A percentile compares a stretch with the other conserved stretches of the same genome.
These are phyloP conservation scores for Phalaenopsis equestris DNA, from an alignment of 106 monocot genomes.

Conservation along the genomic window DNA sequence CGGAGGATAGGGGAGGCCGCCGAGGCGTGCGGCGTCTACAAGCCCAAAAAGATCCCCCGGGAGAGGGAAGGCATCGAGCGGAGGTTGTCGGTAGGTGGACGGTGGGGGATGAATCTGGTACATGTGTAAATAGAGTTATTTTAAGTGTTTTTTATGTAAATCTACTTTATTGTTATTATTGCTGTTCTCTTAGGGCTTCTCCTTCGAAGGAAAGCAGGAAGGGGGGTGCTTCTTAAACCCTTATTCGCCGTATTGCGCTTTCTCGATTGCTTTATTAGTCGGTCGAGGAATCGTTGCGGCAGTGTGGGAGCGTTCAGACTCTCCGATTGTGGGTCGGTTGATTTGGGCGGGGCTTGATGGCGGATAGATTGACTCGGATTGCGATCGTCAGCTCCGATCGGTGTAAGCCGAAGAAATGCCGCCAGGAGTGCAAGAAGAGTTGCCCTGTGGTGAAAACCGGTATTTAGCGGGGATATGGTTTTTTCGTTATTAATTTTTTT, in stretches of 20 bases:
- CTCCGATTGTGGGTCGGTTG: not conserved
- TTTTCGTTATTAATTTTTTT: not conserved
- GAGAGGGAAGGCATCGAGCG: too few species aligned
- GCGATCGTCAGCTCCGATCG: constrained; percentile 93
- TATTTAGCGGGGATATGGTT: not conserved
- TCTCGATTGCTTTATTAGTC: not conserved
- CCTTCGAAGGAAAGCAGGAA: not conserved
- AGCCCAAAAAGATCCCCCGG: too few species aligned
- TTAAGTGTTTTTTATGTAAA: too few species aligned
- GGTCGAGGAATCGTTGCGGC: not conserved
- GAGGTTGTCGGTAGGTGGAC: too few species aligned
- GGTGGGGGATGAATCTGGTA: too few species aligned
- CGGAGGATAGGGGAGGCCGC: too few species aligned
- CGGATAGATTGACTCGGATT: constrained; percentile 89
- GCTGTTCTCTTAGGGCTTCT: not conserved
- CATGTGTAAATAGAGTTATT: too few species aligned
- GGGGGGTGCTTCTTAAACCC: not conserved
- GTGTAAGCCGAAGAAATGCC: constrained; percentile 95
- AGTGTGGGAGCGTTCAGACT: not conserved
- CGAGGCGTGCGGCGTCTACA: too few species aligned
- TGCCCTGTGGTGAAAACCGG: constrained; percentile 98
- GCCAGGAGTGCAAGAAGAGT: constrained; percentile 98
- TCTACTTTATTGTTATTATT: too few species aligned
- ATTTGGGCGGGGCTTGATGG: constrained; percentile 28
- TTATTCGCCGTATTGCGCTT: not conserved